Conservation (phyloP, 495 filamentous ascomycete genomes). For the Aspergillus biplanus region DNA sequence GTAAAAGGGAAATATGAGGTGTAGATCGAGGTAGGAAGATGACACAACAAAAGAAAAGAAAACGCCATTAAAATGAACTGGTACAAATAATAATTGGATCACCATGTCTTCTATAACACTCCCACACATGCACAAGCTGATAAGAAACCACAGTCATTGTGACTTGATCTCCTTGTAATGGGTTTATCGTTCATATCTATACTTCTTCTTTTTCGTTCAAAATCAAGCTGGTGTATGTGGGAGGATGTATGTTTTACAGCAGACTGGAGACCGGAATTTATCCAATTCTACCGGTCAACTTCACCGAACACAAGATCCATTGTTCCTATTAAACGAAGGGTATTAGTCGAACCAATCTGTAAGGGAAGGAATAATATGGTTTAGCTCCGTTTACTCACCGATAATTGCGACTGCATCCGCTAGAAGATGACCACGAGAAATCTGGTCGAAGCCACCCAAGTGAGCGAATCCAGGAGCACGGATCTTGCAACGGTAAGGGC, state of each 20-base stretch:
- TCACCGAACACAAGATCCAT: conserved; percentile 87
- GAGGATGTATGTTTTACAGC: conserved; percentile 15
- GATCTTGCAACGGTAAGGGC: conserved; percentile 97
- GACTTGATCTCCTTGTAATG: background rate
- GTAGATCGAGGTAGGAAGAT: conserved; percentile 9
- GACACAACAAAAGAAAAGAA: conserved; percentile 17
- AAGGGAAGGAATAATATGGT: background rate
- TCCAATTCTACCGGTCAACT: conserved; percentile 61
- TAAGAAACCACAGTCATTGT: background rate
- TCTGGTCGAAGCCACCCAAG: conserved; percentile 90
- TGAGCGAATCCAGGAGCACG: conserved; percentile 96
- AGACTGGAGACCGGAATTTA: conserved; percentile 13
- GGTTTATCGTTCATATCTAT: conserved; percentile 9
- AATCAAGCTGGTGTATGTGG: conserved; percentile 25
- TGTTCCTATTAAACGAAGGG: conserved; percentile 49
- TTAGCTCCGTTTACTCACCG: conserved; percentile 46
- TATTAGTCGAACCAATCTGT: conserved; percentile 11
- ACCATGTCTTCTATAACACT: conserved; percentile 19
- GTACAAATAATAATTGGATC: conserved; percentile 21
- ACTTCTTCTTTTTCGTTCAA: conserved; percentile 19
- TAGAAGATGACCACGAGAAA: conserved; percentile 87
- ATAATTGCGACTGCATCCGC: conserved; percentile 98
- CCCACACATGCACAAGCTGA: conserved; percentile 3
- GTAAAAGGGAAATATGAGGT: conserved; percentile 13
- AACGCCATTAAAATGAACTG: conserved; percentile 32